These are phyloP conservation scores for Panicum miliaceum DNA, from an alignment of 176 grass and related monocot genomes.

Conservation along the genomic window DNA sequence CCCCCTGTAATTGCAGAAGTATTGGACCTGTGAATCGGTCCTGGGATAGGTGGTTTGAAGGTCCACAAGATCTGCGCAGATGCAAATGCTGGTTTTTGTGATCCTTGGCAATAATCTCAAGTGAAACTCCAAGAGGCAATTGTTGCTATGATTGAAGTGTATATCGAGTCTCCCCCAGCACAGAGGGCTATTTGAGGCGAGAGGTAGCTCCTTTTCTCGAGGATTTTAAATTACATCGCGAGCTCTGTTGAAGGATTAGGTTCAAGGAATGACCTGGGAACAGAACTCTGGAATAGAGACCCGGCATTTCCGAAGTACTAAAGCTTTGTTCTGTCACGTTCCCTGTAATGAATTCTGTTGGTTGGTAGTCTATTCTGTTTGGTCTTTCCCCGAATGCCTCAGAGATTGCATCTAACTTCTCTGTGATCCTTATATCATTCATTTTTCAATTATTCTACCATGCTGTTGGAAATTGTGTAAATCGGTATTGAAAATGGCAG, in stretches of 20 bases:
- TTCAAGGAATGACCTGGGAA: conserved; percentile 1
- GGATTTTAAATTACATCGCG: conserved; percentile 1
- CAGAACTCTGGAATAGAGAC: background rate
- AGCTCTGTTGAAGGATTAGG: background rate
- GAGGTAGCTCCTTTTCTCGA: background rate
- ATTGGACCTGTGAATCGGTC: conserved; percentile 54
- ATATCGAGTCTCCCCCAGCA: background rate
- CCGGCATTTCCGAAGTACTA: background rate
- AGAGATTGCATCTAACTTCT: background rate
- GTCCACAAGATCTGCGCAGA: conserved; percentile 63
- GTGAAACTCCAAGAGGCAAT: conserved; percentile 15
- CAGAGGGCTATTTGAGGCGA: background rate
- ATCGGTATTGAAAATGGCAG: background rate
- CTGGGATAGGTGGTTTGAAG: conserved; percentile 95
- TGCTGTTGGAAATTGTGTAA: background rate
- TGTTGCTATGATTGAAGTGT: conserved; percentile 15
- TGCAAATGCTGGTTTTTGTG: conserved; percentile 91
- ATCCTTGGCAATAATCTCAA: conserved; percentile 25
- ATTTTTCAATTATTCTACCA: background rate
- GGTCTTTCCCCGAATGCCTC: conserved; percentile 22
- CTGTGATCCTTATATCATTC: background rate
- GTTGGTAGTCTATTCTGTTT: background rate
- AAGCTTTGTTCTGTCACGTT: conserved; percentile 14
- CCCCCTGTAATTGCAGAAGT: conserved; percentile 57
- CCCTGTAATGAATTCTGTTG: conserved; percentile 18